Evolutionary conservation across 805 yeast genomes (phyloP).

Genomic region (Candida piceae): DNA sequence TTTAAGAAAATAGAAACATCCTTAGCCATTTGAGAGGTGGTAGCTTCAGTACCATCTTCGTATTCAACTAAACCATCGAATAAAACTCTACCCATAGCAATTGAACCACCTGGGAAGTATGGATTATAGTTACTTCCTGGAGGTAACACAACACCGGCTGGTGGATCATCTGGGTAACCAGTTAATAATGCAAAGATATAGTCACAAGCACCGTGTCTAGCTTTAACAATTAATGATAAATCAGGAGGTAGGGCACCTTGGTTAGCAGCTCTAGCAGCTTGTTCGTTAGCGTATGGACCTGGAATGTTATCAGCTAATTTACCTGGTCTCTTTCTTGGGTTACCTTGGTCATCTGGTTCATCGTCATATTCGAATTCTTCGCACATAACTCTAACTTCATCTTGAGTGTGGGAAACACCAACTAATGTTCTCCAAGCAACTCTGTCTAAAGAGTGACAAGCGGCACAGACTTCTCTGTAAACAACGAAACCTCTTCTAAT

Average conservation of each 20-base stretch:
- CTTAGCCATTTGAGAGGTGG: constrained; percentile 99
- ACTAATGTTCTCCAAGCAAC: constrained; percentile 98
- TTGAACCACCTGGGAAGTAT: constrained; percentile 99
- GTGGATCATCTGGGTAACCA: constrained; percentile 98
- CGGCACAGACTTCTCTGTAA: constrained; percentile 97
- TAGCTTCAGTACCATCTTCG: constrained; percentile 98
- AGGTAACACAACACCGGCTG: constrained; percentile 93
- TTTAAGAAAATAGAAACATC: constrained; percentile 93
- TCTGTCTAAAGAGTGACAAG: constrained; percentile 95
- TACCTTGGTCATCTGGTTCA: constrained; percentile 93
- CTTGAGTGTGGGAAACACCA: constrained; percentile 89
- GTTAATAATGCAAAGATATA: constrained; percentile 92
- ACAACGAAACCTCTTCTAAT: constrained; percentile 99
- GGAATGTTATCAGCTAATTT: constrained; percentile 94
- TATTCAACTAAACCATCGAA: constrained; percentile 96
- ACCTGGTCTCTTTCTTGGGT: constrained; percentile 97
- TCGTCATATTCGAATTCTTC: constrained; percentile 97
- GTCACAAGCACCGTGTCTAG: constrained; percentile 97
- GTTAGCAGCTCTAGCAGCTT: constrained; percentile 99
- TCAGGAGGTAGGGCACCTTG: constrained; percentile 99
- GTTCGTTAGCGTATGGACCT: constrained; percentile 94
- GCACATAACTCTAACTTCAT: constrained; percentile 89
- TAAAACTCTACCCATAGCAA: constrained; percentile 98
- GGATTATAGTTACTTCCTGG: constrained; percentile 98
- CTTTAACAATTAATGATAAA: constrained; percentile 93